phyloP scores from a whole-genome alignment of 192 early-diverging fungal genomes.

The Gaertneriomyces semiglobifer region DNA sequence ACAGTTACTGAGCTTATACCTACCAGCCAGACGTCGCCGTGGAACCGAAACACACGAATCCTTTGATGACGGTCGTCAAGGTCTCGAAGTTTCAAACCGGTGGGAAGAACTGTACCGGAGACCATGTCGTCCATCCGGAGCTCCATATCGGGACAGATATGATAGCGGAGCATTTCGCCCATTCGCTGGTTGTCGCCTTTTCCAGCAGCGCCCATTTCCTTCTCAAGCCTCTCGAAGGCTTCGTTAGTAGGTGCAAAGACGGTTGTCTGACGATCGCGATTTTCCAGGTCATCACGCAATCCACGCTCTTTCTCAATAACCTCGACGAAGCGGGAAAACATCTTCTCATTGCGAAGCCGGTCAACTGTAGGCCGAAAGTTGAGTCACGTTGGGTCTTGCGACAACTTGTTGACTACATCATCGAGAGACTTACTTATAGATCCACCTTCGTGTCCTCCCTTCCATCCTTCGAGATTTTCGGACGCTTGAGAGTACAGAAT shows the following conservation, averaged over 20 bases:
- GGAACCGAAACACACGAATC: slow-evolving; percentile 29
- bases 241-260: slow-evolving; percentile 35
- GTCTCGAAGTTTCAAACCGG: slow-evolving; percentile 21
- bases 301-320: slow-evolving; percentile 23
- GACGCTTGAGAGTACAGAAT: too few species aligned
- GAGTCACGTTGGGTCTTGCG: not conserved
- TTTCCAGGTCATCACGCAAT: slow-evolving; percentile 33
- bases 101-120: slow-evolving; percentile 25
- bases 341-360: slow-evolving; percentile 18
- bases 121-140: slow-evolving; percentile 16
- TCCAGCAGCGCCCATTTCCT: not conserved
- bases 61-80: slow-evolving; percentile 35
- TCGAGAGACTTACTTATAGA: not conserved
- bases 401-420: not conserved
- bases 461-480: too few species aligned
- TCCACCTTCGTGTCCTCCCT: not conserved
- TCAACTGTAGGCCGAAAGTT: slow-evolving; percentile 15
- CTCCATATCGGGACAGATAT: slow-evolving; percentile 30
- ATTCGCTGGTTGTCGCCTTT: not conserved
- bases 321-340: slow-evolving; percentile 28
- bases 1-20: not conserved
- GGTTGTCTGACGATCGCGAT: slow-evolving; percentile 10
- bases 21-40: slow-evolving; percentile 22
- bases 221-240: slow-evolving; percentile 20
- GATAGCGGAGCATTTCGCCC: slow-evolving; percentile 24